Percentiles rank a stretch among this genome's conserved stretches.
Evolutionary conservation across 495 filamentous ascomycete species (phyloP).

Genomic region (Xylaria palmicola): DNA sequence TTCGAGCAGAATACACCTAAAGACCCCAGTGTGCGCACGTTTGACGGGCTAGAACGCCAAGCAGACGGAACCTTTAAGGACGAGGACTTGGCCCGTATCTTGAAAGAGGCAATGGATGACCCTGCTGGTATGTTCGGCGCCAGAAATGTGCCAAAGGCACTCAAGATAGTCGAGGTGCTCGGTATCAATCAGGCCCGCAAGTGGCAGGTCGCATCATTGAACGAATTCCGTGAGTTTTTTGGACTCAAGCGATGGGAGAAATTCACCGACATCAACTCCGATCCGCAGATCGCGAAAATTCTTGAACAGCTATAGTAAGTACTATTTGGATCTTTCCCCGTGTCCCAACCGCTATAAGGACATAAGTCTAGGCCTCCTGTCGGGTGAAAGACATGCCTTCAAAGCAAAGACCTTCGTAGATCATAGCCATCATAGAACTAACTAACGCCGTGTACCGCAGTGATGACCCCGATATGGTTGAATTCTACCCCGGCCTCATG

Average conservation of each 20-base stretch:
- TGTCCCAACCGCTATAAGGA: not conserved
- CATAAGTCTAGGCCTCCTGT: not conserved
- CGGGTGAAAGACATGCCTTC: not conserved
- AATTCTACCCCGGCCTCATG: slow-evolving; percentile 56
- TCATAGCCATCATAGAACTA: not conserved
- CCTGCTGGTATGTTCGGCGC: slow-evolving; percentile 59
- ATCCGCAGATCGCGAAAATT: slow-evolving; percentile 69
- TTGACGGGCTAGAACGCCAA: slow-evolving; percentile 59
- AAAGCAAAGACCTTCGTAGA: not conserved
- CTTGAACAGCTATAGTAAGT: slow-evolving; percentile 67
- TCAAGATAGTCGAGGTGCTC: slow-evolving; percentile 70
- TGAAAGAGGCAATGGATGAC: slow-evolving; percentile 61
- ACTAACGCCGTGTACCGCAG: slow-evolving; percentile 48
- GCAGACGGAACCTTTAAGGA: slow-evolving; percentile 57
- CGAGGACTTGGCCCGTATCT: slow-evolving; percentile 60
- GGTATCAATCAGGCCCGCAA: slow-evolving; percentile 75
- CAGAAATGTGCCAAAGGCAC: slow-evolving; percentile 63
- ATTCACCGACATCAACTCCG: slow-evolving; percentile 78
- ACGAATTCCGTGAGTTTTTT: slow-evolving; percentile 80
- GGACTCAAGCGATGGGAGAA: slow-evolving; percentile 63
- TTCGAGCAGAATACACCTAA: slow-evolving; percentile 52
- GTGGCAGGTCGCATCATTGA: slow-evolving; percentile 75
- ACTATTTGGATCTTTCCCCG: slow-evolving; percentile 39
- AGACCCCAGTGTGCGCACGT: slow-evolving; percentile 60
- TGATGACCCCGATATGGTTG: slow-evolving; percentile 57